Percentiles rank a stretch among this genome's conserved stretches.
phyloP scores from a whole-genome alignment of 176 grass and related monocot genomes.

The maize (Zea mays) region DNA sequence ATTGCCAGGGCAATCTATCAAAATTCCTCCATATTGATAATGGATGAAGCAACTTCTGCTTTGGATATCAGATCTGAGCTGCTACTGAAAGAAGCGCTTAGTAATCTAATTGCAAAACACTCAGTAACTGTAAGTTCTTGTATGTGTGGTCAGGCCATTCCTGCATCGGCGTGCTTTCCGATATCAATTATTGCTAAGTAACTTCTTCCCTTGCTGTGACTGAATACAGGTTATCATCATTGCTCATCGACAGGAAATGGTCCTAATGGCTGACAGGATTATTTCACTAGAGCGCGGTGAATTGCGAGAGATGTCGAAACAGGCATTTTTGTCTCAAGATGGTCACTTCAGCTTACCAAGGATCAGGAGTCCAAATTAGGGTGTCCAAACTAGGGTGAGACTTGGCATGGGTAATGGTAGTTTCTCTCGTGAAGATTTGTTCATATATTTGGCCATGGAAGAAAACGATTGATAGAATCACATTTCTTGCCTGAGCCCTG shows the following conservation, averaged over 20 bases:
- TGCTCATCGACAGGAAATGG: constrained; percentile 70
- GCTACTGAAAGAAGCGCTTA: constrained; percentile 66
- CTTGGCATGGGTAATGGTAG: not conserved
- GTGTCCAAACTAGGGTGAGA: constrained; percentile 6
- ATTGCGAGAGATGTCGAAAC: constrained; percentile 48
- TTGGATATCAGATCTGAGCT: constrained; percentile 71
- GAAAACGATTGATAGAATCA: too few relatives aligned
- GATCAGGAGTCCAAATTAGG: constrained; percentile 8
- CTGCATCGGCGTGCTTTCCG: not conserved
- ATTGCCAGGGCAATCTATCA: constrained; percentile 81
- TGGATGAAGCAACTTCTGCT: constrained; percentile 87
- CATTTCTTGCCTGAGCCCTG: not conserved
- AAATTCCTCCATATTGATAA: constrained; percentile 64
- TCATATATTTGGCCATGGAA: not conserved
- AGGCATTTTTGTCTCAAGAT: constrained; percentile 48
- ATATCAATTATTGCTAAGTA: constrained; percentile 19
- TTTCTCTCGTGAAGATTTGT: not conserved
- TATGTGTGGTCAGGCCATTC: not conserved
- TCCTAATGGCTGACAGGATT: constrained; percentile 75
- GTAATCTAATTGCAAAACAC: constrained; percentile 44
- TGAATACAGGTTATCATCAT: constrained; percentile 59
- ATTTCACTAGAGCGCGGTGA: constrained; percentile 54
- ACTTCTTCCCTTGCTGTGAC: not conserved
- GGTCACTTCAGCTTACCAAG: constrained; percentile 10
- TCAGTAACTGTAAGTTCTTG: constrained; percentile 43